Percentiles rank a stretch among this genome's conserved stretches.
phyloP scores from a whole-genome alignment of 2,329 filamentous ascomycete genomes.

The Aureobasidium zeae region DNA sequence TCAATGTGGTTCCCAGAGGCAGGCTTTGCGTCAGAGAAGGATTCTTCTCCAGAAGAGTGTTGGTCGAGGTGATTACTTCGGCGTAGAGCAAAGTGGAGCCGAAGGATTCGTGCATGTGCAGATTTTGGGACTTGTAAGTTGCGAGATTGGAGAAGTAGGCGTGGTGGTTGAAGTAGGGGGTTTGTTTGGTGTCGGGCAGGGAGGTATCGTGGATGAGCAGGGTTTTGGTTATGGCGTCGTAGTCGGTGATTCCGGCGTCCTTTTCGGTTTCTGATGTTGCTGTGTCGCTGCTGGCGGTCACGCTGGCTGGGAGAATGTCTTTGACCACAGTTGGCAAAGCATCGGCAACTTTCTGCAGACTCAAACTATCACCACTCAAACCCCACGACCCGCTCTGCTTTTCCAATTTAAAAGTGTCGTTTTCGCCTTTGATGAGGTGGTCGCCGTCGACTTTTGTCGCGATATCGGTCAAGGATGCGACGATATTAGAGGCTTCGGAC shows the following conservation, averaged over 20 bases:
- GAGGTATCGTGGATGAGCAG: constrained; percentile 62
- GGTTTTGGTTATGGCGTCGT: constrained; percentile 61
- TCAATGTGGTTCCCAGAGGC: constrained; percentile 76
- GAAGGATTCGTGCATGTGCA: constrained; percentile 40
- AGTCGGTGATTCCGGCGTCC: constrained; percentile 59
- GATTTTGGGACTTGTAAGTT: constrained; percentile 46
- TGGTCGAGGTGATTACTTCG: constrained; percentile 88
- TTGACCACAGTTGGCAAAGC: constrained; percentile 24
- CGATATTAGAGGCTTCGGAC: constrained; percentile 55
- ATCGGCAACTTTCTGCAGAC: constrained; percentile 21
- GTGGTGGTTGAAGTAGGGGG: constrained; percentile 78
- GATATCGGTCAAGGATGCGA: constrained; percentile 56
- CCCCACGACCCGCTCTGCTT: constrained; percentile 36
- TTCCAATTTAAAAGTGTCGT: constrained; percentile 73
- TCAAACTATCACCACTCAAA: constrained; percentile 26
- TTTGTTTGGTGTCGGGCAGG: constrained; percentile 61
- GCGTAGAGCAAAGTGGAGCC: constrained; percentile 75
- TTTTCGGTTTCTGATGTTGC: constrained; percentile 27
- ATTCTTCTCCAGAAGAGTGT: constrained; percentile 91
- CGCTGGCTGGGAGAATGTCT: constrained; percentile 16
- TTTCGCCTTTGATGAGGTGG: constrained; percentile 68
- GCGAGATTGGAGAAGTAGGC: constrained; percentile 65
- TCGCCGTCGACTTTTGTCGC: constrained; percentile 48
- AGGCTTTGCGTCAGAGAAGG: constrained; percentile 64
- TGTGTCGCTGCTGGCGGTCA: constrained; percentile 1